A percentile compares a stretch with the other conserved stretches of the same genome.
Conservation (phyloP, 2,329 filamentous ascomycete species). For the Cladosporium velox region DNA sequence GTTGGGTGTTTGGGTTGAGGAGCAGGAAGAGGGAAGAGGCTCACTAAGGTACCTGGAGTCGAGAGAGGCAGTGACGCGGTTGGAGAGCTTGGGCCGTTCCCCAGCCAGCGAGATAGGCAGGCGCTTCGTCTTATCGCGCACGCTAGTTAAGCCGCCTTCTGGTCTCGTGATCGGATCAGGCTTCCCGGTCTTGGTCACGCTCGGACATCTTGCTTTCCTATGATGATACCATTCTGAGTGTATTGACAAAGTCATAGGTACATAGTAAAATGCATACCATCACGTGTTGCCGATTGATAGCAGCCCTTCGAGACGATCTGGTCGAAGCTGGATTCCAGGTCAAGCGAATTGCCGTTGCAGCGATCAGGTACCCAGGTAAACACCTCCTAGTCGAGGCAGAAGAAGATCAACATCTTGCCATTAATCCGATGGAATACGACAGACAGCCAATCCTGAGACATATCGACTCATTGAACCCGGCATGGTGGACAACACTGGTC, state of each 20-base stretch:
- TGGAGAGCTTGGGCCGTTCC: slow-evolving; percentile 13
- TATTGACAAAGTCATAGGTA: not conserved
- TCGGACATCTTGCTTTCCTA: not conserved
- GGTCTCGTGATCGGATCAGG: not conserved
- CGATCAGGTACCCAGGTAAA: not conserved
- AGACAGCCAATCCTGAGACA: not conserved
- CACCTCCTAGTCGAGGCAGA: not conserved
- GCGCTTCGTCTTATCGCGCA: slow-evolving; percentile 1
- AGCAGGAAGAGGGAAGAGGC: not conserved
- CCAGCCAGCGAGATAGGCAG: slow-evolving; percentile 12
- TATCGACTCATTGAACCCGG: not conserved
- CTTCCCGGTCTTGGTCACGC: slow-evolving; percentile 4
- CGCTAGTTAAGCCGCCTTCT: slow-evolving; percentile 4
- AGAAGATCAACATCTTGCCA: not conserved
- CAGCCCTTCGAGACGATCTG: not conserved
- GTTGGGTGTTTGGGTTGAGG: slow-evolving; percentile 7
- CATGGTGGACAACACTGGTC: not conserved
- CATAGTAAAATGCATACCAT: not conserved
- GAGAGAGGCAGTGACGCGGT: slow-evolving; percentile 10
- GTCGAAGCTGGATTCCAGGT: not conserved
- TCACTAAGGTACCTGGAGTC: slow-evolving; percentile 10
- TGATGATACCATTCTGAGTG: slow-evolving; percentile 2
- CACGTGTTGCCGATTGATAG: not conserved
- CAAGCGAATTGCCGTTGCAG: not conserved
- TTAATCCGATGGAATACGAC: not conserved